These are phyloP conservation scores for Cryptococcus sp. DNA, from an alignment of 1,284 basidiomycete species.

Conservation along the genomic window DNA sequence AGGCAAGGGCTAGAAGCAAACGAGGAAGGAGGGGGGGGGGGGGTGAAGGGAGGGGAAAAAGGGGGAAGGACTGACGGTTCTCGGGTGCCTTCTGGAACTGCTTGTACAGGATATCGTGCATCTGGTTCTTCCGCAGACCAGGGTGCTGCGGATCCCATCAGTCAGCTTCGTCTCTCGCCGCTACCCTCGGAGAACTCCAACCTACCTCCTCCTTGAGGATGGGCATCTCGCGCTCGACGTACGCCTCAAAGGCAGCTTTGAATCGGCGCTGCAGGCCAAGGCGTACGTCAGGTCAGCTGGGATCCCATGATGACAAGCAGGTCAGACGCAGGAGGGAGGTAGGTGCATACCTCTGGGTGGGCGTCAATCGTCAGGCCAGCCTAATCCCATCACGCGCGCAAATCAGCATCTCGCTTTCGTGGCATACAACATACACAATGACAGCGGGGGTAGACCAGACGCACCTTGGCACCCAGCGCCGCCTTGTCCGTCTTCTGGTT, in stretches of 20 bases:
- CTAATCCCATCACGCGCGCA: too few relatives aligned
- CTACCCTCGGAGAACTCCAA: background rate
- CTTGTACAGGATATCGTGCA: constrained; percentile 49
- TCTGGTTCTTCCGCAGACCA: constrained; percentile 49
- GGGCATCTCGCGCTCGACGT: constrained; percentile 83
- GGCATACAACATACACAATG: too few relatives aligned
- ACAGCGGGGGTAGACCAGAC: constrained; percentile 6
- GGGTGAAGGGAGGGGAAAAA: too few relatives aligned
- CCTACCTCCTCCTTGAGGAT: constrained; percentile 65
- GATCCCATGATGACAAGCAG: background rate
- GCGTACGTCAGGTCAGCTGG: background rate
- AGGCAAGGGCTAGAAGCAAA: too few relatives aligned
- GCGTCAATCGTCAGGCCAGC: constrained; percentile 76
- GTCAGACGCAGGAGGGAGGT: constrained; percentile 8
- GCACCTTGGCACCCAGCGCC: constrained; percentile 61
- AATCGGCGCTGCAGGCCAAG: constrained; percentile 65
- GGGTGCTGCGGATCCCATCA: constrained; percentile 31
- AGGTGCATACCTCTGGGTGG: constrained; percentile 78
- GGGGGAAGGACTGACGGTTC: constrained; percentile 37
- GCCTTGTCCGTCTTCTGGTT: constrained; percentile 91
- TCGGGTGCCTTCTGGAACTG: constrained; percentile 51
- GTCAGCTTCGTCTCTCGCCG: background rate
- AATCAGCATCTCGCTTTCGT: background rate
- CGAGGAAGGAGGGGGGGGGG: too few relatives aligned
- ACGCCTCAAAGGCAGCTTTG: constrained; percentile 91